These are phyloP conservation scores for Myrica gale DNA, from an alignment of 306 rosid species.

Conservation along the genomic window DNA sequence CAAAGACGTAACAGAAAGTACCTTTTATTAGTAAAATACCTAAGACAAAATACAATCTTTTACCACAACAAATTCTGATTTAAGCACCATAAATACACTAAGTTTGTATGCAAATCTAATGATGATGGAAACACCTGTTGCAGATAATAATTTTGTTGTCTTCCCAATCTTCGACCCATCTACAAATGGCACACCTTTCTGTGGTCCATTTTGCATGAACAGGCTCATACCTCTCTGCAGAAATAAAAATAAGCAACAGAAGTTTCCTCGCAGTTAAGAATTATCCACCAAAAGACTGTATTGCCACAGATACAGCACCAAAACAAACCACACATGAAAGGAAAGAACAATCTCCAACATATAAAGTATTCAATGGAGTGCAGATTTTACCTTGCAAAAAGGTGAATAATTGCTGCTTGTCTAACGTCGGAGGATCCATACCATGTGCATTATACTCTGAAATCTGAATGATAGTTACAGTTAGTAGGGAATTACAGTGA, in stretches of 20 bases:
- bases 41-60: neutral
- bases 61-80: constrained; percentile 4
- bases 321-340: neutral
- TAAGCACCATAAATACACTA: neutral
- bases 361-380: constrained; percentile 5
- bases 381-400: constrained; percentile 66
- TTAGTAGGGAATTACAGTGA: constrained; percentile 24
- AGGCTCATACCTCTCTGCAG: constrained; percentile 84
- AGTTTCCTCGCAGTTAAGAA: constrained; percentile 20
- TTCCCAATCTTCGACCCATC: constrained; percentile 99
- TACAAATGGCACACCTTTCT: constrained; percentile 93
- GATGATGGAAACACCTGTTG: constrained; percentile 60
- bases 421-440: constrained; percentile 48
- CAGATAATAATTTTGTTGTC: constrained; percentile 94
- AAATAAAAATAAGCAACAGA: constrained; percentile 31
- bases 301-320: constrained; percentile 3
- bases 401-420: constrained; percentile 63
- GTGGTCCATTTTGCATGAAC: constrained; percentile 85
- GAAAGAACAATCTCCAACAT: constrained; percentile 21
- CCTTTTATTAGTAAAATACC: constrained; percentile 6
- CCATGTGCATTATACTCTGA: constrained; percentile 52
- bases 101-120: constrained; percentile 23
- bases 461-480: constrained; percentile 50
- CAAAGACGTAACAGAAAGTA: constrained; percentile 9
- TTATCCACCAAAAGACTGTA: constrained; percentile 22